phyloP scores from a whole-genome alignment of 495 filamentous ascomycete genomes.

The Tuber brumale region DNA sequence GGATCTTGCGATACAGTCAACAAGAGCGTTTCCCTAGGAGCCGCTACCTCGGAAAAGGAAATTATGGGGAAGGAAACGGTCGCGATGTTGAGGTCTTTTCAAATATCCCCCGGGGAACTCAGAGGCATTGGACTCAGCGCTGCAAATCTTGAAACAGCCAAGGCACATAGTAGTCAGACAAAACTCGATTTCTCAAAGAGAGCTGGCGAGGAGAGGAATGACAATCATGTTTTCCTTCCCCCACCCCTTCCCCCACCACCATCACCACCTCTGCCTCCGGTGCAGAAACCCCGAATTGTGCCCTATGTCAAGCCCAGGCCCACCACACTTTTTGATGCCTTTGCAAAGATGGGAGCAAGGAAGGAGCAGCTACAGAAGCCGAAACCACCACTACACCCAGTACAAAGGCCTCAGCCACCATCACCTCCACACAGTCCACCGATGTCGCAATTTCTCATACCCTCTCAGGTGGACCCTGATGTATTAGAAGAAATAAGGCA shows the following conservation, averaged over 20 bases:
- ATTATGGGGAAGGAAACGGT: slow-evolving; percentile 71
- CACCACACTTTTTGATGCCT: slow-evolving; percentile 27
- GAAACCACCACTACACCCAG: slow-evolving; percentile 1
- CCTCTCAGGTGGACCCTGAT: slow-evolving; percentile 22
- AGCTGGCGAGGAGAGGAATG: neutral
- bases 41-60: slow-evolving; percentile 67
- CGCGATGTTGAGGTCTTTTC: slow-evolving; percentile 71
- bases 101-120: slow-evolving; percentile 81
- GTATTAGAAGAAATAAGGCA: slow-evolving; percentile 9
- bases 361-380: slow-evolving; percentile 9
- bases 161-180: slow-evolving; percentile 43
- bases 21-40: slow-evolving; percentile 73
- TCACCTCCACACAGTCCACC: neutral
- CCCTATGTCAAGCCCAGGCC: slow-evolving; percentile 31
- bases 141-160: slow-evolving; percentile 80
- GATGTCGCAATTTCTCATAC: slow-evolving; percentile 36
- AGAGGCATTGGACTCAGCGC: slow-evolving; percentile 85
- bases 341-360: slow-evolving; percentile 7
- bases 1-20: slow-evolving; percentile 91
- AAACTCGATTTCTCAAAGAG: slow-evolving; percentile 29
- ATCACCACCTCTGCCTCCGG: slow-evolving; percentile 18
- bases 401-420: neutral
- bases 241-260: neutral
- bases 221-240: neutral
- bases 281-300: slow-evolving; percentile 21